Conservation (phyloP, 2,329 filamentous ascomycete genomes). For the Alternaria angustiovoidea region DNA sequence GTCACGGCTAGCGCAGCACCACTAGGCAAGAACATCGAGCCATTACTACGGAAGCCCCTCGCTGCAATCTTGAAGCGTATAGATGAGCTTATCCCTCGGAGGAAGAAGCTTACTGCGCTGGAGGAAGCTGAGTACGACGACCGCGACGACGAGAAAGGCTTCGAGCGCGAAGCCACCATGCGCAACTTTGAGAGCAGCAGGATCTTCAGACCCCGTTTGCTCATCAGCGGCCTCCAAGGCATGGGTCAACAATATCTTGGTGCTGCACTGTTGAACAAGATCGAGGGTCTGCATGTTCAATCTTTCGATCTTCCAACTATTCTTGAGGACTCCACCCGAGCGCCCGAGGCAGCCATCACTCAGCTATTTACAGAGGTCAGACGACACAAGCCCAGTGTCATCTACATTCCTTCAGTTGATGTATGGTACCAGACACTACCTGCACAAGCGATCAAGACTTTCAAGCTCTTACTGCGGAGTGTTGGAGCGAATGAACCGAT, state of each 20-base stretch:
- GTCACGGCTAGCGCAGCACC: constrained; percentile 84
- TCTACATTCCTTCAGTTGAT: constrained; percentile 91
- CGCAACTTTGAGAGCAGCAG: constrained; percentile 81
- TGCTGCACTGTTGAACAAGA: constrained; percentile 83
- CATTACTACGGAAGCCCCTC: constrained; percentile 78
- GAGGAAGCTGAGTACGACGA: constrained; percentile 96
- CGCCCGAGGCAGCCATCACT: constrained; percentile 87
- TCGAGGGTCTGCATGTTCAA: constrained; percentile 94
- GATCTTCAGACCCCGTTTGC: constrained; percentile 85
- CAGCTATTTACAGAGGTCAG: constrained; percentile 91
- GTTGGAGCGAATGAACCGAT: constrained; percentile 92
- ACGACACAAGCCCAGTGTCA: constrained; percentile 92
- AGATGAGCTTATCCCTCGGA: constrained; percentile 80
- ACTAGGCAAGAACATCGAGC: constrained; percentile 80
- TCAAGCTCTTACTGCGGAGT: constrained; percentile 80
- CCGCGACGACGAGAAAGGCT: constrained; percentile 81
- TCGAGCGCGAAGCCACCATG: constrained; percentile 80
- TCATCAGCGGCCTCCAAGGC: constrained; percentile 81
- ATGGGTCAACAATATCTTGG: constrained; percentile 96
- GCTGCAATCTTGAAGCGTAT: constrained; percentile 72
- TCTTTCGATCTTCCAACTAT: constrained; percentile 91
- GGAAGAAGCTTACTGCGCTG: constrained; percentile 85
- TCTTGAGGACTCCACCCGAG: constrained; percentile 80
- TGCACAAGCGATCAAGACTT: constrained; percentile 75
- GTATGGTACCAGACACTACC: constrained; percentile 80